Conservation (phyloP, 306 rosid genomes). For the Pyrus betulifolia region DNA sequence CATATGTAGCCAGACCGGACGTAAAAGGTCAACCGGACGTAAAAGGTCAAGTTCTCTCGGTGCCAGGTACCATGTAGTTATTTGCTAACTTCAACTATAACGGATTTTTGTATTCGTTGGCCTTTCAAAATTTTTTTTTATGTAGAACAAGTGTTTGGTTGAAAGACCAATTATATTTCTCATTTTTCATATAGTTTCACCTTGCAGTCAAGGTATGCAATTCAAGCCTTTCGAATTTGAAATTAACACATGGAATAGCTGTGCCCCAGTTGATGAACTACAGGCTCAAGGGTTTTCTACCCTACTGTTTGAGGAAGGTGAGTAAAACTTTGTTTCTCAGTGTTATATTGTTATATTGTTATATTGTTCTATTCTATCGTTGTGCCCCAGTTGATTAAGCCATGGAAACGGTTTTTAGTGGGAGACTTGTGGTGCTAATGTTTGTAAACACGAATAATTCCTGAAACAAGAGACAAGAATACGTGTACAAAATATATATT, state of each 20-base stretch:
- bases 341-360: too few species aligned
- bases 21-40: not conserved
- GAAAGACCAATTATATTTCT: not conserved
- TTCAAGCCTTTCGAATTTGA: conserved; percentile 73
- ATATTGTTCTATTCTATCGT: not conserved
- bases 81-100: too few species aligned
- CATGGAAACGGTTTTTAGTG: not conserved
- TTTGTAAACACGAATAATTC: too few species aligned
- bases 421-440: not conserved
- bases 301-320: conserved; percentile 67
- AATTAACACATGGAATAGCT: conserved; percentile 58
- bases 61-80: too few species aligned
- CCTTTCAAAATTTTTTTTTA: not conserved
- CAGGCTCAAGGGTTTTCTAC: conserved; percentile 75
- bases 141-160: not conserved
- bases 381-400: not conserved
- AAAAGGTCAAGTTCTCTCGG: too few species aligned
- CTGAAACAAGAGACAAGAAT: too few species aligned
- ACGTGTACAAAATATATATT: too few species aligned
- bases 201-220: conserved; percentile 65
- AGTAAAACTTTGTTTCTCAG: conserved; percentile 14
- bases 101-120: too few species aligned
- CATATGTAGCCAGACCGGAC: too few species aligned
- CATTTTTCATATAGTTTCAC: conserved; percentile 41
- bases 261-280: conserved; percentile 70